These are phyloP conservation scores for Fusarium floridanum DNA, from an alignment of 2,329 filamentous ascomycete genomes.

Conservation along the genomic window DNA sequence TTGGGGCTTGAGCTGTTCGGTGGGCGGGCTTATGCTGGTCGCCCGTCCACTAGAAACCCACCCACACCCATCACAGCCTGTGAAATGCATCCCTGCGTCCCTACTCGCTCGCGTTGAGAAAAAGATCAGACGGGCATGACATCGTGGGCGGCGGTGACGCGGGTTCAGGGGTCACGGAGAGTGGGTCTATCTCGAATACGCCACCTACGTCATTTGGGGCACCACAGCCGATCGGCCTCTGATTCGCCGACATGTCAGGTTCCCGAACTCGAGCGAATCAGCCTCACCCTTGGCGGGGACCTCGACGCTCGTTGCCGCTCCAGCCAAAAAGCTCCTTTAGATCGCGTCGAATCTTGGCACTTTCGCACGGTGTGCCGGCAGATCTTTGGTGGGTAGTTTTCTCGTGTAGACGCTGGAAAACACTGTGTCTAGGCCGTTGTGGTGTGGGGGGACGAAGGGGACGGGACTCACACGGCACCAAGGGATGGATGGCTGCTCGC, in stretches of 20 bases:
- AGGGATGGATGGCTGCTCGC: constrained; percentile 15
- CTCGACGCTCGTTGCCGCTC: constrained; percentile 23
- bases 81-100: constrained; percentile 1
- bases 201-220: constrained; percentile 46
- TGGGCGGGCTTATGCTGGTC: constrained; percentile 9
- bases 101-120: constrained; percentile 9
- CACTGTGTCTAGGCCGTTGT: constrained; percentile 11
- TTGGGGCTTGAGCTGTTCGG: background rate
- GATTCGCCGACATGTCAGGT: constrained; percentile 30
- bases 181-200: constrained; percentile 27
- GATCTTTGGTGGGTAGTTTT: background rate
- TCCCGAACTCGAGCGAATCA: constrained; percentile 25
- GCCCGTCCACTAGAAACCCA: constrained; percentile 13
- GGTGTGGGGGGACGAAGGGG: background rate
- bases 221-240: constrained; percentile 29
- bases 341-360: constrained; percentile 11
- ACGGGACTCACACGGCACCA: constrained; percentile 9
- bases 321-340: constrained; percentile 11
- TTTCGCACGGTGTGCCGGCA: background rate
- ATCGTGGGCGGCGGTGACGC: constrained; percentile 28
- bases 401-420: background rate
- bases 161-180: constrained; percentile 38
- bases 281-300: constrained; percentile 26
- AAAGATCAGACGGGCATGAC: constrained; percentile 25
- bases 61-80: background rate